Percentiles rank a stretch among this genome's conserved stretches.
Evolutionary conservation across 331 rosid species (phyloP).

Genomic region (Erythrophleum ivorense): DNA sequence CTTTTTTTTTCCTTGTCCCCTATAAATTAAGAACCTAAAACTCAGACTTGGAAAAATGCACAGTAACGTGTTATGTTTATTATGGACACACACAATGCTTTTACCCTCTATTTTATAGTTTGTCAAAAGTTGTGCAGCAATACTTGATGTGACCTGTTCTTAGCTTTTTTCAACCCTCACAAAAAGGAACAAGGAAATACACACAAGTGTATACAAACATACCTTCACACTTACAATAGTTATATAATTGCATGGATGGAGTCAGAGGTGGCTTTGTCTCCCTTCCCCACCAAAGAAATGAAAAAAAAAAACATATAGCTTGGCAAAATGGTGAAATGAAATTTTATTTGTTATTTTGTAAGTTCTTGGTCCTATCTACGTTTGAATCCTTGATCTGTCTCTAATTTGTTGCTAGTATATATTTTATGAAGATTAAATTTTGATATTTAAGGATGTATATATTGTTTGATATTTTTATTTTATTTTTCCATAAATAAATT

Average conservation of each 20-base stretch:
- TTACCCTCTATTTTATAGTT: not conserved
- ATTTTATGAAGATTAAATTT: constrained; percentile 13
- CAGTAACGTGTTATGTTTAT: not conserved
- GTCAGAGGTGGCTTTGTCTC: too few species aligned
- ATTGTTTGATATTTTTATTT: constrained; percentile 6
- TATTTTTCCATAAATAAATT: not conserved
- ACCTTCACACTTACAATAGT: not conserved
- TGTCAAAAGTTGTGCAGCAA: constrained; percentile 8
- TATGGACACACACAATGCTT: not conserved
- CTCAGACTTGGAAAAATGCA: not conserved
- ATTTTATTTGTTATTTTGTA: too few species aligned
- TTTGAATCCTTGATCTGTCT: too few species aligned
- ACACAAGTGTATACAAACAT: not conserved
- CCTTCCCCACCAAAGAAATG: too few species aligned
- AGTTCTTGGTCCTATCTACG: too few species aligned
- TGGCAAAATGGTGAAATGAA: too few species aligned
- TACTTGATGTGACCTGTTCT: constrained; percentile 8
- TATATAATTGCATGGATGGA: too few species aligned
- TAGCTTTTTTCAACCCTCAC: not conserved
- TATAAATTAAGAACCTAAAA: not conserved
- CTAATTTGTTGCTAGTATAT: too few species aligned
- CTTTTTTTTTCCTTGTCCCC: not conserved
- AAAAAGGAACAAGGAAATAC: constrained; percentile 5
- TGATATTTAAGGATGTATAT: not conserved
- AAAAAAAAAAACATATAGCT: too few species aligned